These are phyloP conservation scores for Fusarium clavum DNA, from an alignment of 2,329 filamentous ascomycete genomes.

Conservation along the genomic window DNA sequence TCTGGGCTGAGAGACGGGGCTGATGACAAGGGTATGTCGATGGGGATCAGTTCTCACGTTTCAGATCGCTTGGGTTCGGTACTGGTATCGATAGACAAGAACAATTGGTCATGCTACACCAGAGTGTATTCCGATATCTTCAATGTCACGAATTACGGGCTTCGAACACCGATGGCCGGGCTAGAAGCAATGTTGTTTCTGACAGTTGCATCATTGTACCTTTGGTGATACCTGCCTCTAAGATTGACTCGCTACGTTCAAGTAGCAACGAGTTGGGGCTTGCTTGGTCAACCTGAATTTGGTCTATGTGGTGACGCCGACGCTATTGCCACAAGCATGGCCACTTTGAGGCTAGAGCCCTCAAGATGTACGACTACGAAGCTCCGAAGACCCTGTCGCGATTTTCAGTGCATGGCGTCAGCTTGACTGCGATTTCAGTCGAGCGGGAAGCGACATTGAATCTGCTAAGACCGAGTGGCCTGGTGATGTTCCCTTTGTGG, in stretches of 20 bases:
- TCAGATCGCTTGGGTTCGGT: conserved; percentile 36
- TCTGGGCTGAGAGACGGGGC: conserved; percentile 23
- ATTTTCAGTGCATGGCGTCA: conserved; percentile 13
- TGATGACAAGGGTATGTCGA: conserved; percentile 18
- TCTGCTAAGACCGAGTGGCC: conserved; percentile 37
- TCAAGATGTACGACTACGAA: conserved; percentile 39
- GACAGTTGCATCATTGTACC: conserved; percentile 37
- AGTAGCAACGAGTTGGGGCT: conserved; percentile 12
- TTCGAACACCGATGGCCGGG: conserved; percentile 30
- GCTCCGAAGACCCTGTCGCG: conserved; percentile 11
- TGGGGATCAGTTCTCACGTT: conserved; percentile 32
- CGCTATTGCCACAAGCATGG: conserved; percentile 34
- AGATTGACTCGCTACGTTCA: conserved; percentile 19
- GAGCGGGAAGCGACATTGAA: conserved; percentile 41
- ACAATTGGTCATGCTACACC: conserved; percentile 26
- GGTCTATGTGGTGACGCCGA: conserved; percentile 33
- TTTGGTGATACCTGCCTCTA: conserved; percentile 37
- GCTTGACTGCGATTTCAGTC: conserved; percentile 36
- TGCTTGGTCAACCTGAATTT: conserved; percentile 21
- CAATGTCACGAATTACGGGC: conserved; percentile 36
- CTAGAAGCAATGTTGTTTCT: conserved; percentile 19
- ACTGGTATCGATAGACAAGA: conserved; percentile 19
- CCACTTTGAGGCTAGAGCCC: conserved; percentile 35
- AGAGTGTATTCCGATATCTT: conserved; percentile 25
- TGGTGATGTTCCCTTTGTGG: conserved; percentile 35